Conservation (phyloP, 495 filamentous ascomycete genomes). For the Aspergillus biplanus region DNA sequence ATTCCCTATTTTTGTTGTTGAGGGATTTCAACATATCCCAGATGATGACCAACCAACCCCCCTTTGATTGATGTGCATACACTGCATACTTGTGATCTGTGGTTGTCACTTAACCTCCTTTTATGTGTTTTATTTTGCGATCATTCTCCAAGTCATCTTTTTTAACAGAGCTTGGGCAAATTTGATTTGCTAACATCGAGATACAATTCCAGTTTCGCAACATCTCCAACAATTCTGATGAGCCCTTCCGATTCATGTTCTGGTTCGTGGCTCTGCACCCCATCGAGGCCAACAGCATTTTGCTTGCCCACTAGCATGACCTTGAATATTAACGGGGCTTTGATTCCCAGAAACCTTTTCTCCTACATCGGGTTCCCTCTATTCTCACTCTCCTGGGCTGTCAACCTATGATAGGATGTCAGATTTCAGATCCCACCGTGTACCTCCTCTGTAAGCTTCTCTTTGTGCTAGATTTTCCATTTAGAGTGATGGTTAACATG, state of each 20-base stretch:
- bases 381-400: conserved; percentile 41
- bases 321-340: conserved; percentile 24
- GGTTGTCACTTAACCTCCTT: conserved; percentile 10
- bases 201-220: conserved; percentile 40
- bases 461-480: background rate
- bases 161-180: conserved; percentile 18
- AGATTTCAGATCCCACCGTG: conserved; percentile 43
- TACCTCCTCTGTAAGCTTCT: conserved; percentile 46
- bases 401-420: conserved; percentile 45
- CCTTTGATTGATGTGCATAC: conserved; percentile 16
- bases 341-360: conserved; percentile 45
- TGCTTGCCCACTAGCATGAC: conserved; percentile 23
- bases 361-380: conserved; percentile 41
- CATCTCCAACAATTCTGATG: conserved; percentile 48
- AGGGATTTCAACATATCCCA: conserved; percentile 16
- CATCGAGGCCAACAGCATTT: conserved; percentile 13
- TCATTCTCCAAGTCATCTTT: conserved; percentile 28
- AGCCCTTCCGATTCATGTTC: conserved; percentile 52
- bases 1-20: conserved; percentile 16
- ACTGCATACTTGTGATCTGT: conserved; percentile 26
- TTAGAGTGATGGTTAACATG: conserved; percentile 24
- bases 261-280: conserved; percentile 36
- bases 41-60: conserved; percentile 15
- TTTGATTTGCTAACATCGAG: conserved; percentile 31
- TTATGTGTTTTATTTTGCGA: conserved; percentile 15